phyloP scores from a whole-genome alignment of 352 stramenopile genomes.

The Pythium oligandrum region DNA sequence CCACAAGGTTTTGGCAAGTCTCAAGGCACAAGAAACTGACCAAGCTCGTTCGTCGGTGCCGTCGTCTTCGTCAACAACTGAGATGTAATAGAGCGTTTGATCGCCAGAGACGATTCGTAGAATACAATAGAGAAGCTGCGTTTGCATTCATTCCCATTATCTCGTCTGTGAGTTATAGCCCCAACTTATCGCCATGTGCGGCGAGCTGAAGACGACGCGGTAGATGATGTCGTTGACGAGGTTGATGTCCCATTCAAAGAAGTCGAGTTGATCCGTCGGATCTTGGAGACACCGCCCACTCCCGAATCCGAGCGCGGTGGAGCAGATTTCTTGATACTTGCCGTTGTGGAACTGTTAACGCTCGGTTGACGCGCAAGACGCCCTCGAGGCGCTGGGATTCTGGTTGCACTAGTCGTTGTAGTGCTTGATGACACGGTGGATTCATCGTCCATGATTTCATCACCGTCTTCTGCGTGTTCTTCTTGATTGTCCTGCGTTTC shows the following conservation, averaged over 20 bases:
- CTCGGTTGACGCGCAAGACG: conserved; percentile 10
- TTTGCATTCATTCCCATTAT: too few relatives aligned
- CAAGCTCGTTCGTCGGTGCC: too few relatives aligned
- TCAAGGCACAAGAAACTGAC: background rate
- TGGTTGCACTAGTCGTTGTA: conserved; percentile 1
- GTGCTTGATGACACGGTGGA: background rate
- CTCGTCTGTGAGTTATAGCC: too few relatives aligned
- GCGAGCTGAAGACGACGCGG: too few relatives aligned
- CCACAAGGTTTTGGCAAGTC: conserved; percentile 40
- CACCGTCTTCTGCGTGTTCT: conserved; percentile 1
- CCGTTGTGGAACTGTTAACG: background rate
- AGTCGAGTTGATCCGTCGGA: conserved; percentile 7
- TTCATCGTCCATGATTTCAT: background rate
- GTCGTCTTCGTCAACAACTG: background rate
- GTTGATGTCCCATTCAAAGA: conserved; percentile 10
- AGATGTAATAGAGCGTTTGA: conserved; percentile 7
- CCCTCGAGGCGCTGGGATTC: conserved; percentile 11
- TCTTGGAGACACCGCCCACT: conserved; percentile 1
- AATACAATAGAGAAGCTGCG: conserved; percentile 9
- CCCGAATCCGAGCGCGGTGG: conserved; percentile 5
- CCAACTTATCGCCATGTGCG: too few relatives aligned
- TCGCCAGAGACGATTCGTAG: background rate
- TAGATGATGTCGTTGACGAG: too few relatives aligned
- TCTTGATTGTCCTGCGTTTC: conserved; percentile 12
- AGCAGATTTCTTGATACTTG: conserved; percentile 4